Base-by-base conservation (phyloP, 2,329 filamentous ascomycete species). In the Xylaria polymorpha region DNA sequence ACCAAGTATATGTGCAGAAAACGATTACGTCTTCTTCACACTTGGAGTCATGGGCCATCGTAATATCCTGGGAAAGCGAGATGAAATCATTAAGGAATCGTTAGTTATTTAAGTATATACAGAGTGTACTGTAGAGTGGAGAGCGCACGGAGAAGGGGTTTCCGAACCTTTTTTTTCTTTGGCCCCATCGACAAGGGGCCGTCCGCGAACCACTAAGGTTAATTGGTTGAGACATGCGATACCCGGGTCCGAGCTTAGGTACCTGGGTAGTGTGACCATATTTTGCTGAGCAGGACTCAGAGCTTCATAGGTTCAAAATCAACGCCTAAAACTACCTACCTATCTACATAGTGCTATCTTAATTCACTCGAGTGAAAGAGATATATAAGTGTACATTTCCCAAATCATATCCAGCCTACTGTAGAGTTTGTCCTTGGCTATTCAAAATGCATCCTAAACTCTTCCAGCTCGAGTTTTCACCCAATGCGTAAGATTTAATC, bases 401-500 rank as follows among this genome's bases (percentile, higher is more conserved):
- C 32, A 12, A 2, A 37, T 12, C 2, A 20, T 37, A n/a, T 55
- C 9, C 10, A 37, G 2, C 3, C 25, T 37, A 37, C 18, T 3
- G 5, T 35, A 6, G 15, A 48, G 12, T 3, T 25, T 48, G 4
- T 48, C 44, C 20, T 48, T 22, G 41, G 6, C n/a, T 22, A 29
- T n/a, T 20, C 35, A 56, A 56, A 37, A 2, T 29, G 25, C 25
- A 4, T 29, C 15, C 32, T 59, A 48, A 10, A 56, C 41, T 50
- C 65, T 55, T 7, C 71, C 60, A 48, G 35, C 51, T 32, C 61
- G 55, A 44, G 67, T 72, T 71, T 74, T 76, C 58, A 71, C 73
- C 79, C 82, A 82, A 56, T 85, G 77, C 9, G 79, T 77, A 48
- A 79, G 77, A 72, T 86, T 86, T 83, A 15, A 83, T 85, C 58